Base-by-base conservation (phyloP, 2,329 filamentous ascomycete genomes). In the Paraphaeosphaeria sporulosa region DNA sequence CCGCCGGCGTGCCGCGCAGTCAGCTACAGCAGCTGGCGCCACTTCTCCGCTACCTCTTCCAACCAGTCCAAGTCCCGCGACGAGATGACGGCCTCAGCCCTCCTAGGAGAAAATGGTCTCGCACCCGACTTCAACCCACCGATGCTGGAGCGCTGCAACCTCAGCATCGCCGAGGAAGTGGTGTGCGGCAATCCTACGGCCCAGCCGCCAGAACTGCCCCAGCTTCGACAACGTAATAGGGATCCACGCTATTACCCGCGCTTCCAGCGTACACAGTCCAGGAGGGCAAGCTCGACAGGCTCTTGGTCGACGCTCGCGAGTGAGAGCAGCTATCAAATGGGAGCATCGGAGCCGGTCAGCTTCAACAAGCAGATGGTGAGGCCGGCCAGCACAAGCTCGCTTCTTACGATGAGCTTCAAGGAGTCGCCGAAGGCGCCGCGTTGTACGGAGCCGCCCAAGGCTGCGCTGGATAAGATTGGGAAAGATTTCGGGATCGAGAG, bases 51-150 rank as follows among this genome's bases (percentile, higher is more conserved):
- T 27, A 15, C 42, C n/a, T 30, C 40, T 1, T 32, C 3, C 4
- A 51, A 36, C 27, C 42, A 23, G 7, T 38, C 34, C 25, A 59
- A 56, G 51, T 51, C 60, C 17, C 36, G 17, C 38, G 61, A 58
- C 3, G 55, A 60, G 4, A 50, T 64, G 54, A 64, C 46, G 25
- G 61, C 61, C 17, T 63, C 63, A 5, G 55, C 53, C 4, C 53
- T 68, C 17, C 64, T 60, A 30, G 47, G 42, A 7, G 43, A 43
- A 17, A 42, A 40, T 7, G 61, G 51, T 3, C 55, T 56, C 2
- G 55, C 52, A 1, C 59, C 57, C 13, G 52, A 62, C 21, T 67
- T 62, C 56, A 60, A 60, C 34, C 65, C 65, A n/a, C 65, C 65
- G 42, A 30, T 60, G 1, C 19, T 56, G 2, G 65, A 67, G 42